These are phyloP conservation scores for Zygosaccharomyces pseudorouxii DNA, from an alignment of 805 yeast genomes.

Conservation along the genomic window DNA sequence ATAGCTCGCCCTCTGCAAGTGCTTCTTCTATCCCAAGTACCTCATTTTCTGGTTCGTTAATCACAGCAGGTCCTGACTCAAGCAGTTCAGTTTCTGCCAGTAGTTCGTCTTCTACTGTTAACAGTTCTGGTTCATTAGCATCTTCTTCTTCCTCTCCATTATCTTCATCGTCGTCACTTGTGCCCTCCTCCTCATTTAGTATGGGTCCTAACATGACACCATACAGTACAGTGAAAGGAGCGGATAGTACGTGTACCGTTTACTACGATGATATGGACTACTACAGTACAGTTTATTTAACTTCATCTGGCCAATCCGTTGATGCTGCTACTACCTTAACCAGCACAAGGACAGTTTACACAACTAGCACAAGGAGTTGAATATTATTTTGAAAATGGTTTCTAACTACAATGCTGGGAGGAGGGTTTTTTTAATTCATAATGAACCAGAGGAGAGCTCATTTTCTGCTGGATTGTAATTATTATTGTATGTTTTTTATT, in stretches of 20 bases:
- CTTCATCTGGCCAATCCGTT: slow-evolving; percentile 27
- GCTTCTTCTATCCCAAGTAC: slow-evolving; percentile 7
- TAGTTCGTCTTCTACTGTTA: slow-evolving; percentile 2
- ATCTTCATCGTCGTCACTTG: too few relatives aligned
- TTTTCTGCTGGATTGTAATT: slow-evolving; percentile 2
- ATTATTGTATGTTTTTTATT: background rate
- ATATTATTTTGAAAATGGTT: background rate
- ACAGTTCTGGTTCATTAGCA: slow-evolving; percentile 13
- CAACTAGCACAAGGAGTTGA: slow-evolving; percentile 18
- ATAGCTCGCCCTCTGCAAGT: slow-evolving; percentile 5
- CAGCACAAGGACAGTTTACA: slow-evolving; percentile 27
- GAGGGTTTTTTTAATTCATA: background rate
- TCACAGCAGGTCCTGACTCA: slow-evolving; percentile 3
- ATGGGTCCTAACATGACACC: slow-evolving; percentile 10
- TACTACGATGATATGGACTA: slow-evolving; percentile 27
- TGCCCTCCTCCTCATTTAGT: slow-evolving; percentile 10
- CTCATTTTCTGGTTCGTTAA: slow-evolving; percentile 10
- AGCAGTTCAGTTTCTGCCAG: slow-evolving; percentile 2
- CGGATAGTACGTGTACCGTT: slow-evolving; percentile 27
- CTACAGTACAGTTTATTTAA: slow-evolving; percentile 31
- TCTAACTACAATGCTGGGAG: background rate
- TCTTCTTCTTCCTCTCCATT: slow-evolving; percentile 1
- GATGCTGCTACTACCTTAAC: slow-evolving; percentile 36
- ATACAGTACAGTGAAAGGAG: slow-evolving; percentile 15
- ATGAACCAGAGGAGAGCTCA: background rate